Base-by-base conservation (phyloP, 495 filamentous ascomycete species). In the Clavariopsis aquatica region DNA sequence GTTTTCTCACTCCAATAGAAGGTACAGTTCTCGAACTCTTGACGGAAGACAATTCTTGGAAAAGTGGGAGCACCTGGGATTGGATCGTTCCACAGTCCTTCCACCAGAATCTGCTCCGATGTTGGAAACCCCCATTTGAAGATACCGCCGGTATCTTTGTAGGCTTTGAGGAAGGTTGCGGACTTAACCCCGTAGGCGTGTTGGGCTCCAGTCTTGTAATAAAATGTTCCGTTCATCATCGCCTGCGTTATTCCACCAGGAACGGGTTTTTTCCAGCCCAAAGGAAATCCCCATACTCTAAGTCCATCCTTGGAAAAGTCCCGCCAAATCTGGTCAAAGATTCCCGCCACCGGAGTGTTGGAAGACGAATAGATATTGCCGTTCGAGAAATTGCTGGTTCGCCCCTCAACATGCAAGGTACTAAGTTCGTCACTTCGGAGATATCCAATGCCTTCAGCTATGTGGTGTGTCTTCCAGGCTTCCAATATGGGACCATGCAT, bases 1-100 rank as follows among this genome's bases (percentile, higher is more conserved):
- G 57, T 60, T 24, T 43, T 28, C 7, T n/a, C 9, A 36, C 57
- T 60, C 57, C 57, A 60, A 20, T 51, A 60, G 19, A 51, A 60
- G 20, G 19, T 51, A 23, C 57, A 20, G 20, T 52, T 26, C 43
- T 60, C 57, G 24, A 60, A 60, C 15, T 60, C 26, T 7, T 43
- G 49, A 17, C 22, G 46, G 3, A 24, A 23, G 12, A 60, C 57
- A 49, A 51, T 28, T 19, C 57, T 43, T 27, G 15, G 31, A 12
- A 55, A 8, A 49, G 22, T 46, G 52, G 22, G 15, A 15, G 29
- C 19, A 49, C 31, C 31, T 36, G 31, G 31, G 31, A 36, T 36
- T 6, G 31, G 31, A 13, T 36, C 31, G 31, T 36, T 36, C 31
- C 31, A 36, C 31, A 36, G 31, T 36, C 31, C 31, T 13, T 49